Evolutionary conservation across 2,329 filamentous ascomycete species (phyloP).

Genomic region (Colletotrichum incanum): DNA sequence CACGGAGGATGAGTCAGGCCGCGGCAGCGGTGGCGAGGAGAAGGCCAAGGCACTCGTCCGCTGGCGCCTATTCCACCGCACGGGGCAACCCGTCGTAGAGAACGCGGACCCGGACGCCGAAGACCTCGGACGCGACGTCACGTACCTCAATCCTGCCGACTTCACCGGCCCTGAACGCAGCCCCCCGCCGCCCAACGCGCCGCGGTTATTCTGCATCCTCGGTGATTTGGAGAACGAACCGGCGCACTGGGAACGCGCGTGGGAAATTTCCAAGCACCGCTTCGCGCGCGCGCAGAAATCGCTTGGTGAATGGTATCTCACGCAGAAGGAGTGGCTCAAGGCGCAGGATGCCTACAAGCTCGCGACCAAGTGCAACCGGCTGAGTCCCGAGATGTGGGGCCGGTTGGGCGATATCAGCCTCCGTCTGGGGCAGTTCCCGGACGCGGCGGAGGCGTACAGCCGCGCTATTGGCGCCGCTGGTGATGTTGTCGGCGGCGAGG

Average conservation of each 20-base stretch:
- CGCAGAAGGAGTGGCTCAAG: slow-evolving; percentile 74
- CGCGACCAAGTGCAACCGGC: slow-evolving; percentile 83
- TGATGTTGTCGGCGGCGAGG: slow-evolving; percentile 81
- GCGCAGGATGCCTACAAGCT: slow-evolving; percentile 85
- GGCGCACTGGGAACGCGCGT: slow-evolving; percentile 85
- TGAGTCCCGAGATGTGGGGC: slow-evolving; percentile 90
- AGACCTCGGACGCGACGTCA: slow-evolving; percentile 61
- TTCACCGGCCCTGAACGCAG: slow-evolving; percentile 76
- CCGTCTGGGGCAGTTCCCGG: slow-evolving; percentile 81
- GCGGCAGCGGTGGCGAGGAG: slow-evolving; percentile 77
- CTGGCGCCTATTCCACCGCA: slow-evolving; percentile 83
- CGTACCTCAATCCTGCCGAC: slow-evolving; percentile 67
- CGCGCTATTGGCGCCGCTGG: slow-evolving; percentile 79
- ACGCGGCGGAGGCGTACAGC: slow-evolving; percentile 87
- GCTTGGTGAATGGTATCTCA: slow-evolving; percentile 84
- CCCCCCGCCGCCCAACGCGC: slow-evolving; percentile 84
- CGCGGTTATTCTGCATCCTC: slow-evolving; percentile 91
- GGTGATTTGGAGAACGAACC: slow-evolving; percentile 88
- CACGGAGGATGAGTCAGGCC: slow-evolving; percentile 69
- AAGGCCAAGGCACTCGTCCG: slow-evolving; percentile 85
- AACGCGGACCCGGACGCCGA: slow-evolving; percentile 63
- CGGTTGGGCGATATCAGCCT: slow-evolving; percentile 91
- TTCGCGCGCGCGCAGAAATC: slow-evolving; percentile 92
- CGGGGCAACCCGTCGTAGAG: slow-evolving; percentile 51
- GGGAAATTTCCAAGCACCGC: slow-evolving; percentile 85